A percentile compares a stretch with the other conserved stretches of the same genome.
Evolutionary conservation across 768 basidiomycete genomes (phyloP).

Genomic region (Grammothele lineata): DNA sequence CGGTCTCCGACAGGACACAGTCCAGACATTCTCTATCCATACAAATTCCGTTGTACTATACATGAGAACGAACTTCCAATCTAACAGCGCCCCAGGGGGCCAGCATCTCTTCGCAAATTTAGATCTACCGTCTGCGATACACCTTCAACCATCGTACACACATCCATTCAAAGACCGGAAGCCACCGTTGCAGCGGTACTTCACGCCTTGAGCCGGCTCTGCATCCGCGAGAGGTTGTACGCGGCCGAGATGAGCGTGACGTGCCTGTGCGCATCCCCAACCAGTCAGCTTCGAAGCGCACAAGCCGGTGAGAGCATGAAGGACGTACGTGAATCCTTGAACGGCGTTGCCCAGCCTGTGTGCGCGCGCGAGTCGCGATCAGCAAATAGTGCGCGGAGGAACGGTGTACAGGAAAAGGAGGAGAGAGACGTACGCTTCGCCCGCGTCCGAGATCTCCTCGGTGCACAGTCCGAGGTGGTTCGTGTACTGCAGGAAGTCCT

Average conservation of each 20-base stretch:
- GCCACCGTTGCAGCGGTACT: too few relatives aligned
- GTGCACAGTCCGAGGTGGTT: slow-evolving; percentile 88
- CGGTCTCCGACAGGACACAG: too few relatives aligned
- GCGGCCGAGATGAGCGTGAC: slow-evolving; percentile 84
- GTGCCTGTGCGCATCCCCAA: slow-evolving; percentile 40
- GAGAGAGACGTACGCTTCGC: slow-evolving; percentile 66
- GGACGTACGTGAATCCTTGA: slow-evolving; percentile 79
- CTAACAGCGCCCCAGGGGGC: too few relatives aligned
- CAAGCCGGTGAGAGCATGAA: neutral
- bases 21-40: too few relatives aligned
- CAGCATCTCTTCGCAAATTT: too few relatives aligned
- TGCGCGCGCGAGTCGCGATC: slow-evolving; percentile 5
- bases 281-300: neutral
- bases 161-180: too few relatives aligned
- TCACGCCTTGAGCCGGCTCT: slow-evolving; percentile 12
- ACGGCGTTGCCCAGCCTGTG: slow-evolving; percentile 79
- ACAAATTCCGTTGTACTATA: too few relatives aligned
- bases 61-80: too few relatives aligned
- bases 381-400: neutral
- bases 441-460: slow-evolving; percentile 81
- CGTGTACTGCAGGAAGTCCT: slow-evolving; percentile 78
- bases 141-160: too few relatives aligned
- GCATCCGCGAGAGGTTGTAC: slow-evolving; percentile 74
- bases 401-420: neutral
- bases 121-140: too few relatives aligned